Evolutionary conservation across 495 filamentous ascomycete genomes (phyloP).

Genomic region (Pyronema domesticum): DNA sequence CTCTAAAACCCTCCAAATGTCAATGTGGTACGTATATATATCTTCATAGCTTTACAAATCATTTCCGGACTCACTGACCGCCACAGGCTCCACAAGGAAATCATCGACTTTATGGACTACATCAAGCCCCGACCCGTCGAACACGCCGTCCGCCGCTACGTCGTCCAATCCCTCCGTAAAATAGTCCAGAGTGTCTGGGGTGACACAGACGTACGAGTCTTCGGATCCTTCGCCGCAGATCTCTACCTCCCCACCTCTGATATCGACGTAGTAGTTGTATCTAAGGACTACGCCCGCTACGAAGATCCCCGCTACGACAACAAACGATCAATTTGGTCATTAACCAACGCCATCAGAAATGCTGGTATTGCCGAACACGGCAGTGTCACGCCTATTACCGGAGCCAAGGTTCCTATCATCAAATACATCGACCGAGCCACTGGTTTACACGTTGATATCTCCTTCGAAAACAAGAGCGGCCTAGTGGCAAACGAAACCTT

Average conservation of each 20-base stretch:
- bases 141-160: slow-evolving; percentile 46
- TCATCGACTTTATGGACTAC: slow-evolving; percentile 74
- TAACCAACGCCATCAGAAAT: slow-evolving; percentile 34
- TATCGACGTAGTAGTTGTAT: slow-evolving; percentile 82
- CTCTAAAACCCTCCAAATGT: slow-evolving; percentile 29
- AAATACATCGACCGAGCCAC: slow-evolving; percentile 67
- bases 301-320: slow-evolving; percentile 26
- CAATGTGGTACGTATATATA: slow-evolving; percentile 32
- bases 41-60: neutral
- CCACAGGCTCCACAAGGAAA: slow-evolving; percentile 60
- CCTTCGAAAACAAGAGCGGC: slow-evolving; percentile 80
- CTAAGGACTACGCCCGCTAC: slow-evolving; percentile 35
- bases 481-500: slow-evolving; percentile 63
- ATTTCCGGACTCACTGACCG: neutral
- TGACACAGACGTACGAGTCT: slow-evolving; percentile 45
- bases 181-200: slow-evolving; percentile 35
- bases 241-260: slow-evolving; percentile 83
- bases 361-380: slow-evolving; percentile 33
- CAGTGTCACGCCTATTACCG: slow-evolving; percentile 44
- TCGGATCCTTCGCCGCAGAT: slow-evolving; percentile 82
- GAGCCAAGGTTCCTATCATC: slow-evolving; percentile 78
- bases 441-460: slow-evolving; percentile 66
- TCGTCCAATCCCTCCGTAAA: slow-evolving; percentile 45
- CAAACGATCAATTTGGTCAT: slow-evolving; percentile 27
- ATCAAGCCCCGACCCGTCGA: slow-evolving; percentile 64